Evolutionary conservation across 2,329 filamentous ascomycete species (phyloP).

Genomic region (Didymella lethalis): DNA sequence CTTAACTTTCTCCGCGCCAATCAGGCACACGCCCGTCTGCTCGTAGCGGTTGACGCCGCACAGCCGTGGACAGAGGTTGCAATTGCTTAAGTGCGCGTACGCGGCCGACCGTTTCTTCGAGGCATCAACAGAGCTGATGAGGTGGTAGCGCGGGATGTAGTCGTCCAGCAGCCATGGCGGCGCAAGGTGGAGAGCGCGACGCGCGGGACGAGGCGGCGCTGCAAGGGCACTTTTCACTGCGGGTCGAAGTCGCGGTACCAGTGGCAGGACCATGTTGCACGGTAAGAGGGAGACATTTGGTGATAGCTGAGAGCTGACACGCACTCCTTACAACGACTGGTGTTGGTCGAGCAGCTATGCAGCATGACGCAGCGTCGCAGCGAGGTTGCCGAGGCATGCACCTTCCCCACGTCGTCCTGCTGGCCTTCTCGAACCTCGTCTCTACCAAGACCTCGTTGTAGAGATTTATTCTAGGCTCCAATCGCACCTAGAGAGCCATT

Average conservation of each 20-base stretch:
- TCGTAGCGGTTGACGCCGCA: slow-evolving; percentile 85
- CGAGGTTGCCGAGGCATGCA: slow-evolving; percentile 18
- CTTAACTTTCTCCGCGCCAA: slow-evolving; percentile 75
- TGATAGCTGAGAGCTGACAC: slow-evolving; percentile 5
- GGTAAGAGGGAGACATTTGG: slow-evolving; percentile 9
- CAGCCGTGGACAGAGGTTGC: slow-evolving; percentile 79
- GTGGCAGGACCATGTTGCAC: slow-evolving; percentile 23
- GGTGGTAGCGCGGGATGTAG: slow-evolving; percentile 76
- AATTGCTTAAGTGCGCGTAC: slow-evolving; percentile 77
- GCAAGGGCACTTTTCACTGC: slow-evolving; percentile 6
- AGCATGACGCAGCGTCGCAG: slow-evolving; percentile 18
- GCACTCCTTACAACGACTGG: not conserved
- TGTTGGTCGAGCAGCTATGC: slow-evolving; percentile 10
- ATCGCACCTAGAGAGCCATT: not conserved
- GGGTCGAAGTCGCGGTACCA: slow-evolving; percentile 26
- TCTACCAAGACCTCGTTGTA: not conserved
- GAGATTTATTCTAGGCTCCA: not conserved
- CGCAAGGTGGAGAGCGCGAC: slow-evolving; percentile 59
- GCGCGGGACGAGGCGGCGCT: not conserved
- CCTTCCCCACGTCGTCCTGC: not conserved
- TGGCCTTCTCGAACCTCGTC: not conserved
- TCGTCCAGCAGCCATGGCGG: slow-evolving; percentile 75
- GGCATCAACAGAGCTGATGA: slow-evolving; percentile 71
- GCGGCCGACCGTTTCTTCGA: slow-evolving; percentile 76
- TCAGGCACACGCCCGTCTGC: slow-evolving; percentile 78